Conservation (phyloP, 2,329 filamentous ascomycete species). For the Monilinia laxa region DNA sequence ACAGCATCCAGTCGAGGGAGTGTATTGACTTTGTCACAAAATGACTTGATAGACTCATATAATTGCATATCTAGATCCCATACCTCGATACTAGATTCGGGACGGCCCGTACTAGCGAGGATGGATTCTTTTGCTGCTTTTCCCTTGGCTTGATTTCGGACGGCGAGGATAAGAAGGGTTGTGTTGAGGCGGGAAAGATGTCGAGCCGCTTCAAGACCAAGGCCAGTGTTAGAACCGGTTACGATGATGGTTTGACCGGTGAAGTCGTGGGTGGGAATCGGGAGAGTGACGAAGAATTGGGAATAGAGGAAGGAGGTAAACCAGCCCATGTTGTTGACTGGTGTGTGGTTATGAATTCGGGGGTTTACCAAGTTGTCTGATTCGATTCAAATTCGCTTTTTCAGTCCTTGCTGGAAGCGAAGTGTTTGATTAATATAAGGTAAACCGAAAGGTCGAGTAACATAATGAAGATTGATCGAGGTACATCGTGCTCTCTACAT, state of each 20-base stretch:
- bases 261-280: slow-evolving; percentile 24
- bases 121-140: slow-evolving; percentile 40
- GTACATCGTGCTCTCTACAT: background rate
- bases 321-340: background rate
- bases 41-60: slow-evolving; percentile 27
- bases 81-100: slow-evolving; percentile 28
- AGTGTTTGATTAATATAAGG: background rate
- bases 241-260: slow-evolving; percentile 20
- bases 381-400: too few relatives aligned
- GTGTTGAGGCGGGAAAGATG: slow-evolving; percentile 41
- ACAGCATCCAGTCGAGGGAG: slow-evolving; percentile 48
- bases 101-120: slow-evolving; percentile 25
- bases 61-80: slow-evolving; percentile 32
- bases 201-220: slow-evolving; percentile 41
- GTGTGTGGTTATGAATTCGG: background rate
- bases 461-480: background rate
- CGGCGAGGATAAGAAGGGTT: slow-evolving; percentile 45
- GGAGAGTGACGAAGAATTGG: slow-evolving; percentile 26
- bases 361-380: background rate
- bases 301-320: slow-evolving; percentile 26
- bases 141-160: slow-evolving; percentile 43
- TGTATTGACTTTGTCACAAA: slow-evolving; percentile 26
- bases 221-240: slow-evolving; percentile 23
- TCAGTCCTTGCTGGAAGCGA: background rate
- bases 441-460: background rate